These are phyloP conservation scores for Acmispon strigosus DNA, from an alignment of 306 rosid genomes.

Conservation along the genomic window DNA sequence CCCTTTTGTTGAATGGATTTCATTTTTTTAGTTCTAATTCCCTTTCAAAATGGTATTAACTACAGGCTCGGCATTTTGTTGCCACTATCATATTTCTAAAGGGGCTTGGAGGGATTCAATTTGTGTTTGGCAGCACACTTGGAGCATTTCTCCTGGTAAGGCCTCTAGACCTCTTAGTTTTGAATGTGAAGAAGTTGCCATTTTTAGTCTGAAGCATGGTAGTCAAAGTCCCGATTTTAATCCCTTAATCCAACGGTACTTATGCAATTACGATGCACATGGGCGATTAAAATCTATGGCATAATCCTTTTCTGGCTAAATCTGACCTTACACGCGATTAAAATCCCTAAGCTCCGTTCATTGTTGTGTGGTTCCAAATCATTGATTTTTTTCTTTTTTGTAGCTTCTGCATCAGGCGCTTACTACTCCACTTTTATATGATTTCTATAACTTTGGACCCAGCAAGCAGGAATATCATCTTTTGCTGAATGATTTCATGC, in stretches of 20 bases:
- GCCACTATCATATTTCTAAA: conserved; percentile 39
- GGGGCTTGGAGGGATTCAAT: conserved; percentile 70
- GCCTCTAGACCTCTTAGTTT: neutral
- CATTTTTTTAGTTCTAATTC: neutral
- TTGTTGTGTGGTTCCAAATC: neutral
- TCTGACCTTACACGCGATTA: too few species aligned
- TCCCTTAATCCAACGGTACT: too few species aligned
- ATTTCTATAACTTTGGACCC: conserved; percentile 60
- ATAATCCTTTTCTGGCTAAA: too few species aligned
- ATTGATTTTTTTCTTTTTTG: neutral
- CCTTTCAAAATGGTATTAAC: conserved; percentile 10
- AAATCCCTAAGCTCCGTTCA: neutral
- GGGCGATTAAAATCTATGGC: too few species aligned
- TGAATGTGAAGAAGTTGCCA: neutral
- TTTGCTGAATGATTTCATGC: conserved; percentile 50
- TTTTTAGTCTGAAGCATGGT: neutral
- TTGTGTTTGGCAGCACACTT: conserved; percentile 53
- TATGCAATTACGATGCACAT: too few species aligned
- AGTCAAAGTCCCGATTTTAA: too few species aligned
- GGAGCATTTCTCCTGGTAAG: conserved; percentile 70
- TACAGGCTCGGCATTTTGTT: conserved; percentile 54
- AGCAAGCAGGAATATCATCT: conserved; percentile 26
- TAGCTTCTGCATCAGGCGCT: conserved; percentile 52
- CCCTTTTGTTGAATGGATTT: neutral
- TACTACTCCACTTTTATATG: conserved; percentile 56